Evolutionary conservation across 2,329 filamentous ascomycete genomes (phyloP), one percentile per base, ranked within the genome.

Genomic region (Penicillium sp.): DNA sequence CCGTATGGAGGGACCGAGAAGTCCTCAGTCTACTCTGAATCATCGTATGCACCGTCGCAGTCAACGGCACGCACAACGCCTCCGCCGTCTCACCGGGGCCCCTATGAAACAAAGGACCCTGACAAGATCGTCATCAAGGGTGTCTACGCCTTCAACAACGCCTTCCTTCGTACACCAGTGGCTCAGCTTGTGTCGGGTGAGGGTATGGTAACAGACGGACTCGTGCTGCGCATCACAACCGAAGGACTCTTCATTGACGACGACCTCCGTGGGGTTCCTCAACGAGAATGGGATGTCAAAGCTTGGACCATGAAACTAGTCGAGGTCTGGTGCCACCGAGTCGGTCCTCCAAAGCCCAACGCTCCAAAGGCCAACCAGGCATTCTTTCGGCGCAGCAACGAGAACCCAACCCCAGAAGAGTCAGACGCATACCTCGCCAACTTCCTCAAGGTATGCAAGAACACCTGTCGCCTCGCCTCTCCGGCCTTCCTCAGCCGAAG

Each of bases 231-330:
- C 56, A 95, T 98, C 72, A 94, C 92, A 11, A 96, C 92, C 1
- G 94, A 97, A 76, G 95, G 95, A 19, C 85, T 98, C 58, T 98
- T 98, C 79, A 95, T 99, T 73, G 95, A 99, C 75, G 95, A 99
- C 76, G 95, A 98, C 76, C 87, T 97, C 56, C 89, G 93, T 49
- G 88, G 89, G 64, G 92, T 97, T 17, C 89, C 92, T n/a, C 93
- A 98, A 79, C 88, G 95, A 63, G 95, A 99, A 80, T 99, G 95
- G 95, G 95, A 99, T 76, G 88, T 98, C 73, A 98, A 98, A 78
- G 93, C 94, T 29, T 98, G 95, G 95, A 97, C 93, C 48, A 86
- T 99, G 79, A 97, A 96, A 80, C 82, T 90, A 67, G 88, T 96
- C 77, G 95, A 98, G 85, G 89, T 95, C 82, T 92, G 90, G 87